A percentile compares a stretch with the other conserved stretches of the same genome.
phyloP scores from a whole-genome alignment of 176 grass and related monocot species.

The Rhynchospora tenuis region DNA sequence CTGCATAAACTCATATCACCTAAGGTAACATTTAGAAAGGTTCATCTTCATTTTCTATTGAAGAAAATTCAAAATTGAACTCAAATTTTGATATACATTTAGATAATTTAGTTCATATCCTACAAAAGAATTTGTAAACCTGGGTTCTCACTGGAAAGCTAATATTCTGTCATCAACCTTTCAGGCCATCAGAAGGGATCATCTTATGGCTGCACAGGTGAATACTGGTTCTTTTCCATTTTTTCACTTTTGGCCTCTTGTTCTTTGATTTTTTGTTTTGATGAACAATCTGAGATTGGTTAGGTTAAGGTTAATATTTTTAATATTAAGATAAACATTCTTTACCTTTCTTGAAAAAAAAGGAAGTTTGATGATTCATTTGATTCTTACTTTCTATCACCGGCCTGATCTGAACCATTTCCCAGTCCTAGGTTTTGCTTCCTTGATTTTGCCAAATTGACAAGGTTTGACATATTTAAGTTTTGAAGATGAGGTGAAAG shows the following conservation, averaged over 20 bases:
- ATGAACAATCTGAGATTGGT: background rate
- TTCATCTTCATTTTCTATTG: background rate
- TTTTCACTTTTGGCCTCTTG: background rate
- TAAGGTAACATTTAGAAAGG: background rate
- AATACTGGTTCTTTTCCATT: background rate
- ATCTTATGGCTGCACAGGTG: conserved; percentile 7
- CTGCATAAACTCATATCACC: background rate
- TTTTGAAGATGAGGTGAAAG: too few relatives aligned
- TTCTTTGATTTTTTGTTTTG: background rate
- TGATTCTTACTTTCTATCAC: background rate
- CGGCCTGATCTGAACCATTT: too few relatives aligned
- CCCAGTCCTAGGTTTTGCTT: too few relatives aligned
- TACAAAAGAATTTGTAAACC: background rate
- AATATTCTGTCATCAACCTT: background rate
- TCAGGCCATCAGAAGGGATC: conserved; percentile 18
- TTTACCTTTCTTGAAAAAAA: background rate
- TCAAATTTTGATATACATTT: background rate
- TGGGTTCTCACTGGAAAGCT: background rate
- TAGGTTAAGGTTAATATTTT: background rate
- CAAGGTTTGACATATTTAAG: background rate
- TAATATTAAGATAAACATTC: background rate
- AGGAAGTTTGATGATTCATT: background rate
- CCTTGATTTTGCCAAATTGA: background rate
- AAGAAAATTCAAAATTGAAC: background rate
- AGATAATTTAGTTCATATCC: background rate